Percentiles rank a stretch among this genome's conserved stretches.
These are phyloP conservation scores for Syzygium malaccense DNA, from an alignment of 441 rosid genomes.

Conservation along the genomic window DNA sequence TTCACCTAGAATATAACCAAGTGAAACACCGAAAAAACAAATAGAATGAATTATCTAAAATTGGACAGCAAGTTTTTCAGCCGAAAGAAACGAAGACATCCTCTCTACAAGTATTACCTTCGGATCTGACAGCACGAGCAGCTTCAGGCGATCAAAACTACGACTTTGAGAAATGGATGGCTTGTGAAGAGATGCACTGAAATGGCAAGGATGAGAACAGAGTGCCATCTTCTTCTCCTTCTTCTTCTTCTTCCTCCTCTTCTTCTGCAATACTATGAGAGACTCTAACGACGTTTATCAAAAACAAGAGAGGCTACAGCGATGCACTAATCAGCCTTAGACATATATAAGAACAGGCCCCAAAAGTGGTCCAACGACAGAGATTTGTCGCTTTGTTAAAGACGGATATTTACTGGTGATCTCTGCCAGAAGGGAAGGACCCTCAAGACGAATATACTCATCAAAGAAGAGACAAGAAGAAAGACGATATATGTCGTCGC, in stretches of 20 bases:
- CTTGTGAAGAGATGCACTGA: not conserved
- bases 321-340: not conserved
- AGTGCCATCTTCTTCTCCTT: not conserved
- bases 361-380: not conserved
- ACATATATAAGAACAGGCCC: not conserved
- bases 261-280: not conserved
- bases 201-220: not conserved
- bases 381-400: not conserved
- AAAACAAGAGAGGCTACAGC: not conserved
- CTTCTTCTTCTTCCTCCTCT: not conserved
- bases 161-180: not conserved
- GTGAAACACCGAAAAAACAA: not conserved
- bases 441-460: not conserved
- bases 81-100: not conserved
- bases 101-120: not conserved
- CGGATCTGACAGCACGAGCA: not conserved
- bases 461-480: not conserved
- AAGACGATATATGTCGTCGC: not conserved
- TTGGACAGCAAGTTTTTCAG: not conserved
- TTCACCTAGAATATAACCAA: not conserved
- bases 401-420: not conserved
- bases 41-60: not conserved
- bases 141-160: not conserved
- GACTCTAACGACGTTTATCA: not conserved
- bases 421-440: not conserved